Conservation (phyloP, 2,329 filamentous ascomycete species). For the Aspergillus transmontanensis region DNA sequence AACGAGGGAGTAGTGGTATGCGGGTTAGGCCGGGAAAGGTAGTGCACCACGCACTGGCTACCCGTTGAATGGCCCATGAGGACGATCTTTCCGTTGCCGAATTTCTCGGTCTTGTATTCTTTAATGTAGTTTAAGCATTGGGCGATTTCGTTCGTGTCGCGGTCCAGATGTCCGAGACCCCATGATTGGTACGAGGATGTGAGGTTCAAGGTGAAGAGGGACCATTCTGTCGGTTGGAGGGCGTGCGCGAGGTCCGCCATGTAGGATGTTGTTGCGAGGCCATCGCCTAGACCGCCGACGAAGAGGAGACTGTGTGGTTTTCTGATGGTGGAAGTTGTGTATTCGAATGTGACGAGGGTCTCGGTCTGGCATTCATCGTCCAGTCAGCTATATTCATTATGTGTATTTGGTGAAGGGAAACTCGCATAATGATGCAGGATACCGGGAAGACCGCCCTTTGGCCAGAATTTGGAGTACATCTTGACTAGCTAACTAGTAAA, state of each 20-base stretch:
- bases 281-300: slow-evolving; percentile 62
- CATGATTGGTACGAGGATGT: slow-evolving; percentile 58
- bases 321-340: slow-evolving; percentile 27
- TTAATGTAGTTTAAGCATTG: slow-evolving; percentile 56
- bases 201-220: slow-evolving; percentile 55
- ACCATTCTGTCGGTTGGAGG: slow-evolving; percentile 54
- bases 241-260: slow-evolving; percentile 51
- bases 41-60: slow-evolving; percentile 69
- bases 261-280: slow-evolving; percentile 58
- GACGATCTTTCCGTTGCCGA: slow-evolving; percentile 54
- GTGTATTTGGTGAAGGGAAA: neutral
- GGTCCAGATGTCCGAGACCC: slow-evolving; percentile 55
- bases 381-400: neutral
- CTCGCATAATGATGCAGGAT: slow-evolving; percentile 42
- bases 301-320: slow-evolving; percentile 57
- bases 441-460: slow-evolving; percentile 38
- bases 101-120: slow-evolving; percentile 33
- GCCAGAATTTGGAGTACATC: slow-evolving; percentile 42
- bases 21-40: slow-evolving; percentile 53
- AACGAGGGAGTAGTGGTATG: slow-evolving; percentile 33
- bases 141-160: slow-evolving; percentile 58
- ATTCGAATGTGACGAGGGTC: slow-evolving; percentile 46
- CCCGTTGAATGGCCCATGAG: slow-evolving; percentile 71
- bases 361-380: slow-evolving; percentile 26
- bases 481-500: neutral